A percentile compares a stretch with the other conserved stretches of the same genome.
phyloP scores from a whole-genome alignment of 179 eudicot species.

The Carnegiea gigantea region DNA sequence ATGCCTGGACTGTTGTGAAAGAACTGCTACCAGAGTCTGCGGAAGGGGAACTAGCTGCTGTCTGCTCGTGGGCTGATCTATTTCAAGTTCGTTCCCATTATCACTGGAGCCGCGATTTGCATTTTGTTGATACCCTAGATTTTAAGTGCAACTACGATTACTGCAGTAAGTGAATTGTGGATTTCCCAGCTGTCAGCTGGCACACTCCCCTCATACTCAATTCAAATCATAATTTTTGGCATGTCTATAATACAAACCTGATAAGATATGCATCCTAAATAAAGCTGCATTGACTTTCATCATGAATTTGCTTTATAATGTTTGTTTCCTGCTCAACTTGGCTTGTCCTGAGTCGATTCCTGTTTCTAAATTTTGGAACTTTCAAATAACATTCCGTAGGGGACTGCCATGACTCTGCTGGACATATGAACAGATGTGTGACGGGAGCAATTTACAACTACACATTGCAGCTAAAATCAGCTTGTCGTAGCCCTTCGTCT shows the following conservation, averaged over 20 bases:
- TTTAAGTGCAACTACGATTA: slow-evolving; percentile 86
- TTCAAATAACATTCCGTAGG: slow-evolving; percentile 38
- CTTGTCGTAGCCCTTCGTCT: slow-evolving; percentile 39
- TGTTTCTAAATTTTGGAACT: neutral
- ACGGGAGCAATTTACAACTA: slow-evolving; percentile 92
- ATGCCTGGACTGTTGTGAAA: slow-evolving; percentile 65
- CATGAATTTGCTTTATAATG: neutral
- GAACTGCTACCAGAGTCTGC: slow-evolving; percentile 72
- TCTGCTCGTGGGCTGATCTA: slow-evolving; percentile 90
- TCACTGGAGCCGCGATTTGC: slow-evolving; percentile 82
- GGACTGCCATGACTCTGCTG: slow-evolving; percentile 85
- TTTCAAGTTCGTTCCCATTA: slow-evolving; percentile 59
- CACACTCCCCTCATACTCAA: neutral
- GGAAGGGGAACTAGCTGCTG: slow-evolving; percentile 79
- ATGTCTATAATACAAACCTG: neutral
- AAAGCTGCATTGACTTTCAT: neutral
- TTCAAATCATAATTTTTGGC: neutral
- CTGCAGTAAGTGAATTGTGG: slow-evolving; percentile 52
- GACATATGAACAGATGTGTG: slow-evolving; percentile 69
- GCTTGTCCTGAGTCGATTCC: neutral
- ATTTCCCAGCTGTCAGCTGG: neutral
- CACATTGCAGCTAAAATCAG: slow-evolving; percentile 64
- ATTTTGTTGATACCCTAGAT: slow-evolving; percentile 94
- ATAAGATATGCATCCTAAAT: neutral
- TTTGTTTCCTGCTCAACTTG: neutral